Evolutionary conservation across 768 basidiomycete genomes (phyloP), one percentile per base, ranked within the genome.

Genomic region (Rossbeevera mucosa): DNA sequence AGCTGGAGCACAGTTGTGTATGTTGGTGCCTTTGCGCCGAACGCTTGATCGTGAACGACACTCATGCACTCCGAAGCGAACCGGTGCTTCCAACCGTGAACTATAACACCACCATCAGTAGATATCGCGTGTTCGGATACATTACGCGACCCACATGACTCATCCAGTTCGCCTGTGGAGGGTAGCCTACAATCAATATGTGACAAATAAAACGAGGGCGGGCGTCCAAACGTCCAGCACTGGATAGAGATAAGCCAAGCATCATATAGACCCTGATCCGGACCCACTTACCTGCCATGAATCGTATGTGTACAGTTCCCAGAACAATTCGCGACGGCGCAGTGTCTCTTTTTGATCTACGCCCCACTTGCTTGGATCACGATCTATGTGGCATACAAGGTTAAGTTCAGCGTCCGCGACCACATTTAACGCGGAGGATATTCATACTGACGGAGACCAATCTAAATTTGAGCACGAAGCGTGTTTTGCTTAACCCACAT

Each of bases 111-210:
- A 44, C 18, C 16, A 22, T 56, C 40, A 56, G 55, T 30, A 55
- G 47, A 45, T n/a, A 45, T 48, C n/a, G 38, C 44, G 42, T 44
- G 36, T 26, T n/a, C 29, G 12, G 13, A 22, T 30, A 9, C 5
- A 42, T 45, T 20, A 38, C 7, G 47, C 44, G 29, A 47, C 45
- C 57, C 62, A 87, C 85, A 87, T 50, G 76, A 75, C 53, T 86
- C 82, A 56, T 81, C 80, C 9, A 67, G 53, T 51, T 83, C 79
- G 25, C 72, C 74, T 2, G 67, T 22, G 59, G 75, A 75, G 0
- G 85, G 85, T 69, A 84, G 69, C 58, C 80, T 83, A 66, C 80
- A 82, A 51, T 87, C 85, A 41, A 86, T 73, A 66, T 86, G 85
- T 0, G 83, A 75, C 33, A 80, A 62, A n/a, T 80, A 76, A 57